phyloP scores from a whole-genome alignment of 2,329 filamentous ascomycete species.

The Sordariomycetes sp. region DNA sequence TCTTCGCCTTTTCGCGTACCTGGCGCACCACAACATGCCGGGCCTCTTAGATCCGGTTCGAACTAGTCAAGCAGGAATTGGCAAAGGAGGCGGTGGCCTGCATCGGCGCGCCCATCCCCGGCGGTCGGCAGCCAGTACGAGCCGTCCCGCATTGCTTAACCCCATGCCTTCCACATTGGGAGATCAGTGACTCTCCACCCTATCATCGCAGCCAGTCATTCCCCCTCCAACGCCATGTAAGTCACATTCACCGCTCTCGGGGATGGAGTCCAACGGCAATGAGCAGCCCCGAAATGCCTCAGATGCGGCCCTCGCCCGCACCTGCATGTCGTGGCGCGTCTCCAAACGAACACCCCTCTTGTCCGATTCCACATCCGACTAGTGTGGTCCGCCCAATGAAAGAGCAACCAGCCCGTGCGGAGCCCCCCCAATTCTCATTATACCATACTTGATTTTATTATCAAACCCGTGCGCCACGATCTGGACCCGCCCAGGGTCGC shows the following conservation, averaged over 20 bases:
- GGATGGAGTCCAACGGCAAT: neutral
- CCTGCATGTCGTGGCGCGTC: neutral
- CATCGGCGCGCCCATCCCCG: neutral
- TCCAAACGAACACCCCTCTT: neutral
- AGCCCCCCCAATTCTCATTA: neutral
- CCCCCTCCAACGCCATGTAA: neutral
- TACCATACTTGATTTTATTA: neutral
- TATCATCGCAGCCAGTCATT: neutral
- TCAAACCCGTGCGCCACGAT: neutral
- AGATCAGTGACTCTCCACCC: no score
- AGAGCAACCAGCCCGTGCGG: neutral
- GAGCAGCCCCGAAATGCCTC: neutral
- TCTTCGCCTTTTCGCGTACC: no score
- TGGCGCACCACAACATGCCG: no score
- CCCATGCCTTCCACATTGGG: neutral
- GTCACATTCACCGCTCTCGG: neutral
- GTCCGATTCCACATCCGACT: neutral
- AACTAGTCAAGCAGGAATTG: neutral
- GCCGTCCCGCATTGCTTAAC: neutral
- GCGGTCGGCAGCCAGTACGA: neutral
- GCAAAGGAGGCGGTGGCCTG: neutral
- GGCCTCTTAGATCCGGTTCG: neutral
- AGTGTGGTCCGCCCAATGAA: neutral
- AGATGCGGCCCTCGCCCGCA: neutral
- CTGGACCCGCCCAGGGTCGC: neutral